Conservation (phyloP, 805 yeast species). For the Kockiozyma suomiensis region DNA sequence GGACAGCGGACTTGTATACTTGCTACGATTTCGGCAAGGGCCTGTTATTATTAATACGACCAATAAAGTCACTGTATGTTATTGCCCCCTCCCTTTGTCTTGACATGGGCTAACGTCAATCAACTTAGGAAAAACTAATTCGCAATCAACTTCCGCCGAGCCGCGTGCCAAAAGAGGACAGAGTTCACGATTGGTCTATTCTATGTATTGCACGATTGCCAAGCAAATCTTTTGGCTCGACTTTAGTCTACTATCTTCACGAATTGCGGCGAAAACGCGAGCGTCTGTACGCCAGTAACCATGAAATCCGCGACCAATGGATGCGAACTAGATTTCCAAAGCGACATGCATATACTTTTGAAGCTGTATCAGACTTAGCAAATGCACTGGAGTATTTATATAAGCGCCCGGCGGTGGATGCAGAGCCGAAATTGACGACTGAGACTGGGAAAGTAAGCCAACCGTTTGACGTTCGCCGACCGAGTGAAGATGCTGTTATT, state of each 20-base stretch:
- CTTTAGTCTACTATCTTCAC: slow-evolving; percentile 16
- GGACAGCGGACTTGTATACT: slow-evolving; percentile 13
- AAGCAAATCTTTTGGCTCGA: slow-evolving; percentile 1
- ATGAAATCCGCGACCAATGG: slow-evolving; percentile 15
- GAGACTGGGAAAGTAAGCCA: neutral
- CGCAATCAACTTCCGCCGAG: slow-evolving; percentile 19
- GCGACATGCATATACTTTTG: slow-evolving; percentile 24
- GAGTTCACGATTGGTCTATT: slow-evolving; percentile 29
- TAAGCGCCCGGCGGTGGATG: slow-evolving; percentile 14
- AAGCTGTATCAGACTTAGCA: slow-evolving; percentile 31
- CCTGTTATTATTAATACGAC: slow-evolving; percentile 13
- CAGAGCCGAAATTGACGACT: neutral
- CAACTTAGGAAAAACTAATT: slow-evolving; percentile 18
- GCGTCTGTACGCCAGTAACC: slow-evolving; percentile 15
- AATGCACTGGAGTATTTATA: slow-evolving; percentile 30
- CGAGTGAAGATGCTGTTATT: slow-evolving; percentile 17
- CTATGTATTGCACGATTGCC: slow-evolving; percentile 31
- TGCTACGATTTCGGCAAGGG: slow-evolving; percentile 27
- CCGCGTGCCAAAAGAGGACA: slow-evolving; percentile 17
- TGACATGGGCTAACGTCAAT: neutral
- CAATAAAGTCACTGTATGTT: slow-evolving; percentile 26
- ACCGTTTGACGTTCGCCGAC: slow-evolving; percentile 28
- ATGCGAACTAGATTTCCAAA: slow-evolving; percentile 25
- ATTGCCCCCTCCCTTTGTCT: neutral
- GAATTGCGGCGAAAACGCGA: slow-evolving; percentile 32